Percentiles rank a stretch among this genome's conserved stretches.
Evolutionary conservation across 305 asterid genomes (phyloP).

Genomic region (Solanum hybrid): DNA sequence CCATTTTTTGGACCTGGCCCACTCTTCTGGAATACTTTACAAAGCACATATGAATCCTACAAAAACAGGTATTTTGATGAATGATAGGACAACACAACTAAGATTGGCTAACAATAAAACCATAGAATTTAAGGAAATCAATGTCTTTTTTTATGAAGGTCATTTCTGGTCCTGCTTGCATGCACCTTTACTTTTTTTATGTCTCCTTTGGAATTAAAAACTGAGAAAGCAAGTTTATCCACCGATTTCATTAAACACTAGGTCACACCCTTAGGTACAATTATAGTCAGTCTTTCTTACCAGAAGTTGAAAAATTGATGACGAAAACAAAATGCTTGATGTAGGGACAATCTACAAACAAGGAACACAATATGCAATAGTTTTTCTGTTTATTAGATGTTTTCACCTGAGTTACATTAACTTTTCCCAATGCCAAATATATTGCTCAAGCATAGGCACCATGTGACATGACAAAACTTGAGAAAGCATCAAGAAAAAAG

Average conservation of each 20-base stretch:
- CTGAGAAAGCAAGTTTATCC: not conserved
- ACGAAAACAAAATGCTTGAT: not conserved
- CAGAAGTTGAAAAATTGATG: not conserved
- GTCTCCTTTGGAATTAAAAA: not conserved
- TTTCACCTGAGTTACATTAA: not conserved
- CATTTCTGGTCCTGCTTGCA: not conserved
- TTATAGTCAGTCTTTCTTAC: not conserved
- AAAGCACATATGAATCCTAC: slow-evolving; percentile 67
- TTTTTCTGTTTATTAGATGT: not conserved
- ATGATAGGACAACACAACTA: not conserved
- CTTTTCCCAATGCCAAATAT: not conserved
- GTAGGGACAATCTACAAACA: not conserved
- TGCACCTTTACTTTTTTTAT: not conserved
- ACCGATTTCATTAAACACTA: not conserved
- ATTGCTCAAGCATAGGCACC: not conserved
- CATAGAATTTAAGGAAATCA: not conserved
- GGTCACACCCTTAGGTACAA: not conserved
- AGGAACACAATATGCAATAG: not conserved
- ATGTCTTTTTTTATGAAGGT: not conserved
- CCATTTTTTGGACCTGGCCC: slow-evolving; percentile 88
- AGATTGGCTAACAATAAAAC: not conserved
- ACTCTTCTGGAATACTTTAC: slow-evolving; percentile 67
- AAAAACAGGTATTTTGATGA: slow-evolving; percentile 1
- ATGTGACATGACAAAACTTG: not conserved
- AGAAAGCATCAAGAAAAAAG: not conserved